Base-by-base conservation (phyloP, 2,329 filamentous ascomycete species). In the Sporothrix humicola region DNA sequence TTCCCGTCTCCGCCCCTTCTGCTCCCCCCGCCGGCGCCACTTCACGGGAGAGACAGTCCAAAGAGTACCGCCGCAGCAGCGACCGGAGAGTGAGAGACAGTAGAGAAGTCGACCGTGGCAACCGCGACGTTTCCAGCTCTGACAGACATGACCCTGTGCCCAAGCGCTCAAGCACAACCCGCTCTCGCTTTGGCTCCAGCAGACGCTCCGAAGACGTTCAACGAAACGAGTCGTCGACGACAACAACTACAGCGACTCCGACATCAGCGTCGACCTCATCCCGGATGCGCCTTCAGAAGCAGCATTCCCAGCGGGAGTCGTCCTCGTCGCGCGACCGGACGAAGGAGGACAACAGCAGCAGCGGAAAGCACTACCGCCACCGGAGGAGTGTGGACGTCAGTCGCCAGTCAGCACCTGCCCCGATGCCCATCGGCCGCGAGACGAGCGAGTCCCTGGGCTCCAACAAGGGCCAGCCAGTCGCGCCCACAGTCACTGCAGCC, bases 141-240 rank as follows among this genome's bases (percentile, higher is more conserved):
- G 76, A 77, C 73, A 76, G 73, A 56, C 69, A 72, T 71, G 76
- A 75, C 15, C 71, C 59, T 31, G 23, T 26, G 50, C 73, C 66
- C 54, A 77, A 75, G 75, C 75, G 77, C 44, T 77, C 77, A 59
- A 75, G 31, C 54, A 78, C 75, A 58, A 73, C 73, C 66, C 74
- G 74, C 61, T 77, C 76, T 54, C 71, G 68, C 26, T 66, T 69
- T 73, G 75, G 76, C 70, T 78, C 75, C 48, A 74, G 56, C 73
- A 75, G 72, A 74, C 69, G 50, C 71, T 75, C 76, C 48, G 76
- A 76, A 73, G 77, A 76, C 71, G 74, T 52, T 37, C 31, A 37
- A 26, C 31, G 23, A 44, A 31, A 20, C 23, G 54, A 23, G 15
- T 9, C 66, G 7, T 13, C 59, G 37, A 54, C 69, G 15, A 37